A percentile compares a stretch with the other conserved stretches of the same genome.
phyloP scores from a whole-genome alignment of 2,329 filamentous ascomycete genomes.

The Plectosphaerella plurivora region DNA sequence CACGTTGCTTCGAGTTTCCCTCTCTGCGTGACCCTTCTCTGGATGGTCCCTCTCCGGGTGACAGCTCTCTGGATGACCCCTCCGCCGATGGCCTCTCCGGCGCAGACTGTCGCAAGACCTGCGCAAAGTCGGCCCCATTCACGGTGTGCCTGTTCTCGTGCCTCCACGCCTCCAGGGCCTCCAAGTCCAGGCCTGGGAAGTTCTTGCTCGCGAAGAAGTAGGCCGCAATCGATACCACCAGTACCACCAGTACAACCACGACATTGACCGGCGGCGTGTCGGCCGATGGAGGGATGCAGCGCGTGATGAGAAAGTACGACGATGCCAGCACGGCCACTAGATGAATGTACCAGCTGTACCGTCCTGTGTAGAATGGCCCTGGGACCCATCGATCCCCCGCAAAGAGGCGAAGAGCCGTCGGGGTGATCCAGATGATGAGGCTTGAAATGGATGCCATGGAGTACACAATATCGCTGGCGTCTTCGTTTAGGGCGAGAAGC shows the following conservation, averaged over 20 bases:
- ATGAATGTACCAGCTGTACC: neutral
- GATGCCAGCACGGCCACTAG: neutral
- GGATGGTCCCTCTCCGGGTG: neutral
- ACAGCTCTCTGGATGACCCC: neutral
- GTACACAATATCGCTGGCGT: neutral
- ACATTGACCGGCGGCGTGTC: neutral
- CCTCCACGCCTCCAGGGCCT: neutral
- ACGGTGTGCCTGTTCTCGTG: neutral
- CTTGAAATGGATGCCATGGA: neutral
- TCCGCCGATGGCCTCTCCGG: neutral
- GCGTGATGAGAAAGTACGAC: neutral
- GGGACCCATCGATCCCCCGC: neutral
- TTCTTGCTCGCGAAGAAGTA: neutral
- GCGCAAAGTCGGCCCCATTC: neutral
- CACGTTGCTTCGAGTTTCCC: no score
- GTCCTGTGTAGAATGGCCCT: neutral
- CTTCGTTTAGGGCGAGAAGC: neutral
- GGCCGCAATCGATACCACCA: neutral
- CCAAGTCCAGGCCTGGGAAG: neutral
- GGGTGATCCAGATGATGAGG: neutral
- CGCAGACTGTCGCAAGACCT: neutral
- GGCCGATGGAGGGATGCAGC: neutral
- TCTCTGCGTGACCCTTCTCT: neutral
- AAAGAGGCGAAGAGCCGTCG: neutral
- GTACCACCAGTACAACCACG: neutral